phyloP scores from a whole-genome alignment of 345 rosid genomes.

The Chamaenerion angustifolium region DNA sequence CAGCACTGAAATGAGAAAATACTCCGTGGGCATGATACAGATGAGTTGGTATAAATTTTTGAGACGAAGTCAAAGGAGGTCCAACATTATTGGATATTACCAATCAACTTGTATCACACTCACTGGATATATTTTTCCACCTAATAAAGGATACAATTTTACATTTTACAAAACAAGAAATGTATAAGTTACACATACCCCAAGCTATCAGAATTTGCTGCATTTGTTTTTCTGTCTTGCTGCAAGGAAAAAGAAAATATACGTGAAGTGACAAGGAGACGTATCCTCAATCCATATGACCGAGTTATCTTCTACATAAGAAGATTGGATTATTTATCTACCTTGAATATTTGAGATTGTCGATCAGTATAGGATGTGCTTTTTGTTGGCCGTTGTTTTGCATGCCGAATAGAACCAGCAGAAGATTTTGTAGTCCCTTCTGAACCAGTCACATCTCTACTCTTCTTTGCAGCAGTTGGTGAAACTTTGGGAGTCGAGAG shows the following conservation, averaged over 20 bases:
- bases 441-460: conserved; percentile 26
- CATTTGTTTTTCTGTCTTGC: conserved; percentile 43
- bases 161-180: not conserved
- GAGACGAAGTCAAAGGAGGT: not conserved
- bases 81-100: not conserved
- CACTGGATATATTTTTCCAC: not conserved
- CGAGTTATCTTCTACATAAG: not conserved
- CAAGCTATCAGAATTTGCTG: conserved; percentile 26
- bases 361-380: conserved; percentile 38
- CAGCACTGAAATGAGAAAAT: too few species aligned
- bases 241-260: conserved; percentile 10
- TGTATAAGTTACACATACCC: conserved; percentile 32
- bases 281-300: not conserved
- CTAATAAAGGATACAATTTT: not conserved
- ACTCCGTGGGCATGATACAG: too few species aligned
- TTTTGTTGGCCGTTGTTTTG: conserved; percentile 31
- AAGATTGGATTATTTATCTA: conserved; percentile 3
- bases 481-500: conserved; percentile 24
- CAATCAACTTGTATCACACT: not conserved
- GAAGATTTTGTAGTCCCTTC: conserved; percentile 41
- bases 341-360: conserved; percentile 34
- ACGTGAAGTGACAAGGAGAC: conserved; percentile 1
- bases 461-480: conserved; percentile 28
- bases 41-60: too few species aligned
- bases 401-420: conserved; percentile 21